Percentiles rank a stretch among this genome's conserved stretches.
Conservation (phyloP, 805 yeast species). For the Yamadazyma insecticola region DNA sequence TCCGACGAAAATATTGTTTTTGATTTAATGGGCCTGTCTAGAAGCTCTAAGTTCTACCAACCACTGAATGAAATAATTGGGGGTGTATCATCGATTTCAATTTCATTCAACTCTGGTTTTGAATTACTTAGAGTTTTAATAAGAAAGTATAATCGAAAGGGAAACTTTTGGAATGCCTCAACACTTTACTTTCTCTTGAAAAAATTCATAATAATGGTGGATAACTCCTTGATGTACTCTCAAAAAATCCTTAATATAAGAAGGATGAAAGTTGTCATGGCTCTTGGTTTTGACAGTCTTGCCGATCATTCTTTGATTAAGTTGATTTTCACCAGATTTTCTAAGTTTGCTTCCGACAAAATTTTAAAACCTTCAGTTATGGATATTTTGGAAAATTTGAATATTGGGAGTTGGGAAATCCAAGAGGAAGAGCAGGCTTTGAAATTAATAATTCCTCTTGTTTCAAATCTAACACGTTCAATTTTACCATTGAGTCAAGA, state of each 20-base stretch:
- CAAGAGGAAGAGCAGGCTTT: too few species aligned
- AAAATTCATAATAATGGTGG: conserved; percentile 6
- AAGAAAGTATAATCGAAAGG: neutral
- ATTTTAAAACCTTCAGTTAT: too few species aligned
- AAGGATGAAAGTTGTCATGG: conserved; percentile 6
- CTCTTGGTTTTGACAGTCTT: neutral
- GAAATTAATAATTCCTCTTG: too few species aligned
- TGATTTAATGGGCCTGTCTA: too few species aligned
- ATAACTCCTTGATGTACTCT: conserved; percentile 2
- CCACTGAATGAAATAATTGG: neutral
- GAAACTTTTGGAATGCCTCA: conserved; percentile 6
- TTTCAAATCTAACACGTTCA: too few species aligned
- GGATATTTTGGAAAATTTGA: too few species aligned
- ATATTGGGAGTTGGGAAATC: too few species aligned
- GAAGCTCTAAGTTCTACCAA: too few species aligned
- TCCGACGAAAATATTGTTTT: neutral
- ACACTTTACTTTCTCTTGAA: conserved; percentile 7
- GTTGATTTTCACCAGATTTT: too few species aligned
- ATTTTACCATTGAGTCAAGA: too few species aligned
- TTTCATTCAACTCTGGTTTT: conserved; percentile 6
- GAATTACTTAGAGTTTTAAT: conserved; percentile 2
- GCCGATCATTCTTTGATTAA: neutral
- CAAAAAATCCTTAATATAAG: conserved; percentile 5
- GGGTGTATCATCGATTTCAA: neutral
- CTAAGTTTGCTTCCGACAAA: too few species aligned